These are phyloP conservation scores for Medicago lupulina DNA, from an alignment of 306 rosid species.

Conservation along the genomic window DNA sequence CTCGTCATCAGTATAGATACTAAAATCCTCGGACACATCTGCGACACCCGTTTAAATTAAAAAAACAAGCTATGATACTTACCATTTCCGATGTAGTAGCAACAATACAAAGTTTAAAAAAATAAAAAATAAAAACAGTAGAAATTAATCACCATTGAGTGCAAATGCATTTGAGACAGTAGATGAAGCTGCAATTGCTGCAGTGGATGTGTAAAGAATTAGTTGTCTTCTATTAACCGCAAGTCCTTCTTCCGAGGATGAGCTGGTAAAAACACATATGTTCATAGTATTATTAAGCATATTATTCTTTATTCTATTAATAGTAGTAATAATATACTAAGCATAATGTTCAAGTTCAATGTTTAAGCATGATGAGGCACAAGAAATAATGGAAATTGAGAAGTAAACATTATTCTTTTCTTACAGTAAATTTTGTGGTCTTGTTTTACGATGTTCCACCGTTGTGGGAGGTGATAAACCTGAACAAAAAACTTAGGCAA, in stretches of 20 bases:
- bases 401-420: constrained; percentile 4
- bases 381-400: not conserved
- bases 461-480: constrained; percentile 38
- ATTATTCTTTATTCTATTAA: not conserved
- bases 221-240: constrained; percentile 61
- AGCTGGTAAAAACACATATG: constrained; percentile 17
- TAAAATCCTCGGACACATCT: constrained; percentile 65
- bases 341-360: no score
- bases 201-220: constrained; percentile 46
- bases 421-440: constrained; percentile 29
- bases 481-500: constrained; percentile 29
- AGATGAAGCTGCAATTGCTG: constrained; percentile 52
- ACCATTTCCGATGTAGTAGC: not conserved
- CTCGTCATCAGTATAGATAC: constrained; percentile 66
- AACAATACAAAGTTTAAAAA: not conserved
- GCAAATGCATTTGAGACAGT: constrained; percentile 49
- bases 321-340: no score
- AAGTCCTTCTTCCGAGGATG: constrained; percentile 35
- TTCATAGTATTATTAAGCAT: not conserved
- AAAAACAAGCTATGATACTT: not conserved
- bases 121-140: not conserved
- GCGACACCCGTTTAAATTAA: constrained; percentile 17
- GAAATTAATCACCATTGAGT: constrained; percentile 39
- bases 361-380: not conserved
- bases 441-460: constrained; percentile 22